Evolutionary conservation across 106 monocot genomes (phyloP), one percentile per base, ranked within the genome.

Genomic region (Acorus calamus): DNA sequence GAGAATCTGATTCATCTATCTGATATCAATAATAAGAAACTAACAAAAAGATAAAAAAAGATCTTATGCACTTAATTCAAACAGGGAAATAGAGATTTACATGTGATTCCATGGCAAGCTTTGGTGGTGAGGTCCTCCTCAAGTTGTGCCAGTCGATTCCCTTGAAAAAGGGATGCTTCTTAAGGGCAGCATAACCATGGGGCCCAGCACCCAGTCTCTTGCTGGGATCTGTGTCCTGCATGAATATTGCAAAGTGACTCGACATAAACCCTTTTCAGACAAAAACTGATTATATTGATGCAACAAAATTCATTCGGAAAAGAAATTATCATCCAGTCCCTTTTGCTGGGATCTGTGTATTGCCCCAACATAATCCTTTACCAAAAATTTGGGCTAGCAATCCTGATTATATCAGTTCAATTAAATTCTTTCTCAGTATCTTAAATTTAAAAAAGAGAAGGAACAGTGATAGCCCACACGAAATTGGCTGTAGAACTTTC

Each of bases 131-230:
- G 57, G 56, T 60, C 12, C 75, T 51, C 11, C 87, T 78, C 51
- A 91, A 45, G 54, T 79, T 91, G 44, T 76, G 77, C 96, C 96
- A 98, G 60, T 98, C 77, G 63, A 83, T 88, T 55, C 87, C 91
- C 51, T 72, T 81, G 43, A 98, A 98, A 51, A 98, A 98, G 46
- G 91, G 91, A 79, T 98, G 96, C 44, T 63, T 69, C 63, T 91
- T 98, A 47, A 98, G 87, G 8, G 83, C 61, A 74, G 59, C 69
- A 79, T 87, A 98, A 66, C 91, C 90, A 71, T 72, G 70, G 66
- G 89, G 93, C 60, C 85, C 87, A 71, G 84, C 71, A 79, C 96
- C 96, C 11, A 66, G 80, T 65, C 96, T 84, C 70, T 83, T 87
- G 65, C 61, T 75, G 4, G 91, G 87, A 50, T 98, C 96, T 11